phyloP scores from a whole-genome alignment of 2,329 filamentous ascomycete genomes.

The Aspergillus sp. region DNA sequence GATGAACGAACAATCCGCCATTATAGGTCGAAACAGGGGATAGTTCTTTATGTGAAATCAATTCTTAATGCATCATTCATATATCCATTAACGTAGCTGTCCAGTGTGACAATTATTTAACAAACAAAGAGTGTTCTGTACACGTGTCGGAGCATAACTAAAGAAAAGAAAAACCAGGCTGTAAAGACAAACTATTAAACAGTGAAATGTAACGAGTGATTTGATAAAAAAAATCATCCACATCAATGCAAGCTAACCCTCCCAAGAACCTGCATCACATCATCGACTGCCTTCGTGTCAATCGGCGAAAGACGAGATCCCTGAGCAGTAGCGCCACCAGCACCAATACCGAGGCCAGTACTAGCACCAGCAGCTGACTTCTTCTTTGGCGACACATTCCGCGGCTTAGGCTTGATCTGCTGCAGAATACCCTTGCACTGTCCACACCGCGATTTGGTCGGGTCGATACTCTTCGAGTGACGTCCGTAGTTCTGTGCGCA shows the following conservation, averaged over 20 bases:
- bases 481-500: constrained; percentile 71
- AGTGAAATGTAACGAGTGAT: neutral
- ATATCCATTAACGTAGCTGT: neutral
- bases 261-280: constrained; percentile 7
- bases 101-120: neutral
- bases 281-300: constrained; percentile 3
- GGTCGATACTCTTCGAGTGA: constrained; percentile 80
- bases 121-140: neutral
- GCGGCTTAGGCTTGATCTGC: constrained; percentile 73
- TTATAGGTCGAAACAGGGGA: no score
- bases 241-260: constrained; percentile 3
- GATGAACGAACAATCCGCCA: no score
- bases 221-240: neutral
- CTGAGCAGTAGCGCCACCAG: neutral
- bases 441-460: constrained; percentile 64
- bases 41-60: neutral
- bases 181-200: neutral
- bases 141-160: neutral
- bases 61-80: neutral
- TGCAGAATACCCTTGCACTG: constrained; percentile 62
- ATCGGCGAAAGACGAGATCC: neutral
- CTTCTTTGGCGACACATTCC: constrained; percentile 36
- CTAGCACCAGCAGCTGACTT: constrained; percentile 4
- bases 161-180: neutral
- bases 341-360: neutral